A percentile compares a stretch with the other conserved stretches of the same genome.
These are phyloP conservation scores for Mycena belliarum DNA, from an alignment of 768 basidiomycete genomes.

Conservation along the genomic window DNA sequence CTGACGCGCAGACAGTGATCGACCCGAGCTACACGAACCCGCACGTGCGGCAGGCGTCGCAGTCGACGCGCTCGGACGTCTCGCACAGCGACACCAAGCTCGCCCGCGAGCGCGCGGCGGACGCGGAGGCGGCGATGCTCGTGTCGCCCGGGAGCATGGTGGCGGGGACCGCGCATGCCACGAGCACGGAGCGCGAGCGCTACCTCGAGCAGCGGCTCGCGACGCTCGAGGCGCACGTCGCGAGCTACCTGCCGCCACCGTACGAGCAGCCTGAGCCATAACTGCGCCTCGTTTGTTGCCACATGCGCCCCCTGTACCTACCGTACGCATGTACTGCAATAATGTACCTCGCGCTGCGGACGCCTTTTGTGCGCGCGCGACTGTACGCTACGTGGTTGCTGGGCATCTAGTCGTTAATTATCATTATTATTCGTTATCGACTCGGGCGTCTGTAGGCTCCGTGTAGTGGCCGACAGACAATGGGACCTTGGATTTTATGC, in stretches of 20 bases:
- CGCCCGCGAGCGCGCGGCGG: background rate
- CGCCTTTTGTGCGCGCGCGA: no score
- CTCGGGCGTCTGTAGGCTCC: no score
- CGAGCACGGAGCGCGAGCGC: constrained; percentile 16
- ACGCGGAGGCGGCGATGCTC: no score
- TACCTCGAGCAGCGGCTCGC: constrained; percentile 22
- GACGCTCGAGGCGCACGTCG: constrained; percentile 20
- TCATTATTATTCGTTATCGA: no score
- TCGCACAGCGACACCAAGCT: background rate
- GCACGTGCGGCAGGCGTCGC: constrained; percentile 13
- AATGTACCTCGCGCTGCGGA: no score
- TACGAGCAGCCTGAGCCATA: constrained; percentile 12
- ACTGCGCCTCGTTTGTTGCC: background rate
- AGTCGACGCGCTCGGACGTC: constrained; percentile 1
- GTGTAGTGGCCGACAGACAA: no score
- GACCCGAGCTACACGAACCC: constrained; percentile 1
- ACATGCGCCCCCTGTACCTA: no score
- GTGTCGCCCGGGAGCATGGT: background rate
- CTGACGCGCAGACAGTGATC: background rate
- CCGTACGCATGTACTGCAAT: no score
- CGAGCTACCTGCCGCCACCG: constrained; percentile 17
- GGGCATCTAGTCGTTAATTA: no score
- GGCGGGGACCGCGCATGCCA: background rate
- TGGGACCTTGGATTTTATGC: no score
- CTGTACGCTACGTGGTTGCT: no score